Conservation (phyloP, 306 rosid genomes). For the Cicer chorassanicum region DNA sequence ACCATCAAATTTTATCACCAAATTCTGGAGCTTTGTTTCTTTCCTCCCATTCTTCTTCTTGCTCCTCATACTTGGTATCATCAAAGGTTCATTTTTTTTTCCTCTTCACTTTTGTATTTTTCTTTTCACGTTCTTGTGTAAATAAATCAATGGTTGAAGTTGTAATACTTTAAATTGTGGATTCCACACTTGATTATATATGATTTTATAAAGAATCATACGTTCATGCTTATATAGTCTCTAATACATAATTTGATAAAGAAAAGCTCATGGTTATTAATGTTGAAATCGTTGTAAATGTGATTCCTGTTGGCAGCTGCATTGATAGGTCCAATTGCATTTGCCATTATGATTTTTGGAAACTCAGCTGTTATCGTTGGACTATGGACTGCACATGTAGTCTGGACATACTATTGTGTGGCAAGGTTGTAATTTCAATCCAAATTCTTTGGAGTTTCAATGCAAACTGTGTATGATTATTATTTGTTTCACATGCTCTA, state of each 20-base stretch:
- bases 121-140: neutral
- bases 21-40: slow-evolving; percentile 65
- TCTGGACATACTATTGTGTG: slow-evolving; percentile 75
- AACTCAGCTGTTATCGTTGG: slow-evolving; percentile 67
- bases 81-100: slow-evolving; percentile 64
- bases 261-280: neutral
- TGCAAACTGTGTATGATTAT: slow-evolving; percentile 25
- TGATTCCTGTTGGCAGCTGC: slow-evolving; percentile 49
- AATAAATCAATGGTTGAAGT: too few relatives aligned
- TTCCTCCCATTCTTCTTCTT: slow-evolving; percentile 72
- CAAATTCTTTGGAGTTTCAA: slow-evolving; percentile 15
- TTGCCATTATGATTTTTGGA: slow-evolving; percentile 57
- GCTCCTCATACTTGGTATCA: slow-evolving; percentile 65
- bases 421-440: slow-evolving; percentile 56
- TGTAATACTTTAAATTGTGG: neutral
- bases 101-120: neutral
- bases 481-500: slow-evolving; percentile 9
- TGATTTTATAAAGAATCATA: neutral
- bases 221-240: neutral
- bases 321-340: slow-evolving; percentile 59
- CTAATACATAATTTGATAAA: neutral
- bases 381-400: slow-evolving; percentile 75
- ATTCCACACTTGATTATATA: neutral
- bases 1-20: slow-evolving; percentile 47
- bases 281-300: slow-evolving; percentile 5